phyloP scores from a whole-genome alignment of 208 protist species.

The Trypanosomatidae sp. region DNA sequence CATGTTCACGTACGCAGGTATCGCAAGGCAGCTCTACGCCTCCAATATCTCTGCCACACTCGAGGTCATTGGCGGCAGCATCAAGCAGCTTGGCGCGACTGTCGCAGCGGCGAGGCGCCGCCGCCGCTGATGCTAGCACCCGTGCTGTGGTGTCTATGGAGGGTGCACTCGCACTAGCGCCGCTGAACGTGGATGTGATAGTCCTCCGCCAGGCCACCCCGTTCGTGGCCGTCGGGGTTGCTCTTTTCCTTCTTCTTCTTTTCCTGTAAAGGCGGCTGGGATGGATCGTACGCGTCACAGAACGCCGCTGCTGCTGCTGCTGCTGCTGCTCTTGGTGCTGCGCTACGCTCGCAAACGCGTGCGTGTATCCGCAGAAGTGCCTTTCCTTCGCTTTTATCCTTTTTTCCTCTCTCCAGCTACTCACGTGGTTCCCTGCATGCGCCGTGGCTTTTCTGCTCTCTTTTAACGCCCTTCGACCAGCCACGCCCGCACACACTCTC shows the following conservation, averaged over 20 bases:
- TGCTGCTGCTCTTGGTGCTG: not conserved
- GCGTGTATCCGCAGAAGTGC: not conserved
- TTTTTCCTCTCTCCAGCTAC: too few species aligned
- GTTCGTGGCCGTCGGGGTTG: slow-evolving; percentile 19
- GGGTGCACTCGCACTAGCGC: not conserved
- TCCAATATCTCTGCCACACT: not conserved
- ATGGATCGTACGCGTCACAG: not conserved
- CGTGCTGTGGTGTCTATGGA: not conserved
- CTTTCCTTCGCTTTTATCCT: not conserved
- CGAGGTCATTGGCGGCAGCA: not conserved
- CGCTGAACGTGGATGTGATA: slow-evolving; percentile 8
- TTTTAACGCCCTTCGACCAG: not conserved
- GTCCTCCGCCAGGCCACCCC: slow-evolving; percentile 21
- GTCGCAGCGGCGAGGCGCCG: not conserved
- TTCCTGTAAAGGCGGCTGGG: slow-evolving; percentile 7
- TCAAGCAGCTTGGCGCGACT: not conserved
- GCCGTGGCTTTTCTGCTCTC: not conserved
- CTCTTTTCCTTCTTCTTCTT: slow-evolving; percentile 21
- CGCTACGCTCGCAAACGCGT: not conserved
- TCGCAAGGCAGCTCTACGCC: not conserved
- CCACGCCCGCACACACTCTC: not conserved
- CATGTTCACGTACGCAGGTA: not conserved
- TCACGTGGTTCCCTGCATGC: too few species aligned
- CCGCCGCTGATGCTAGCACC: not conserved
- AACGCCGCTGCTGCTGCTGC: not conserved